Conservation (phyloP, 2,329 filamentous ascomycete species). For the Paraphoma chrysanthemicola region DNA sequence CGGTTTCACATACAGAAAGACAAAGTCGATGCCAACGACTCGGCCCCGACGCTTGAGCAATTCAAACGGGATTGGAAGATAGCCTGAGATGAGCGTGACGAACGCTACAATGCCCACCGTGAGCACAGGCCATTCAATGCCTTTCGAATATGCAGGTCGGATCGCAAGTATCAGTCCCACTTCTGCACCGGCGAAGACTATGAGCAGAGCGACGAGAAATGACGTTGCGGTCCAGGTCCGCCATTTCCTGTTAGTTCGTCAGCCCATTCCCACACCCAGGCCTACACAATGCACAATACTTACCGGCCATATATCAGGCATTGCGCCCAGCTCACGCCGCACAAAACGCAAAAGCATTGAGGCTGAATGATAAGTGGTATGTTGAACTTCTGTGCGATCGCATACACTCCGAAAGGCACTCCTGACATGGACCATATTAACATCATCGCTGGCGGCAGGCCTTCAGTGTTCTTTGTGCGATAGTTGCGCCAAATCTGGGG, state of each 20-base stretch:
- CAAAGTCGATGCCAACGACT: slow-evolving; percentile 64
- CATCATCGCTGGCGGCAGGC: slow-evolving; percentile 73
- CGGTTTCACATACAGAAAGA: slow-evolving; percentile 54
- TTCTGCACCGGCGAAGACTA: slow-evolving; percentile 61
- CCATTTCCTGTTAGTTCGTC: slow-evolving; percentile 43
- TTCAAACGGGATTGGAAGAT: slow-evolving; percentile 66
- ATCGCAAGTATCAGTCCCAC: slow-evolving; percentile 62
- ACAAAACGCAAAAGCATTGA: slow-evolving; percentile 56
- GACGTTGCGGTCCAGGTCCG: slow-evolving; percentile 38
- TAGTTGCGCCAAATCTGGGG: slow-evolving; percentile 72
- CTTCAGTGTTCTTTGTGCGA: slow-evolving; percentile 68
- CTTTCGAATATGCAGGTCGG: slow-evolving; percentile 58
- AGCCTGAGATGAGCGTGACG: slow-evolving; percentile 60
- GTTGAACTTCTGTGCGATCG: slow-evolving; percentile 59
- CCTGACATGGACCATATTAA: slow-evolving; percentile 71
- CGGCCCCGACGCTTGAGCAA: slow-evolving; percentile 65
- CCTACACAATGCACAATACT: neutral
- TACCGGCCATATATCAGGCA: slow-evolving; percentile 57
- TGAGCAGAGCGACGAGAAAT: slow-evolving; percentile 15
- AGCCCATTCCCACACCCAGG: neutral
- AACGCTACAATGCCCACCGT: slow-evolving; percentile 64
- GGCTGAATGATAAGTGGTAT: slow-evolving; percentile 52
- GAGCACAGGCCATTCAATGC: slow-evolving; percentile 58
- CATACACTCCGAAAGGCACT: slow-evolving; percentile 68
- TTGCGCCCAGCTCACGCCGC: slow-evolving; percentile 57